phyloP scores from a whole-genome alignment of 2,329 filamentous ascomycete species.

The Aspergillus alliaceus region DNA sequence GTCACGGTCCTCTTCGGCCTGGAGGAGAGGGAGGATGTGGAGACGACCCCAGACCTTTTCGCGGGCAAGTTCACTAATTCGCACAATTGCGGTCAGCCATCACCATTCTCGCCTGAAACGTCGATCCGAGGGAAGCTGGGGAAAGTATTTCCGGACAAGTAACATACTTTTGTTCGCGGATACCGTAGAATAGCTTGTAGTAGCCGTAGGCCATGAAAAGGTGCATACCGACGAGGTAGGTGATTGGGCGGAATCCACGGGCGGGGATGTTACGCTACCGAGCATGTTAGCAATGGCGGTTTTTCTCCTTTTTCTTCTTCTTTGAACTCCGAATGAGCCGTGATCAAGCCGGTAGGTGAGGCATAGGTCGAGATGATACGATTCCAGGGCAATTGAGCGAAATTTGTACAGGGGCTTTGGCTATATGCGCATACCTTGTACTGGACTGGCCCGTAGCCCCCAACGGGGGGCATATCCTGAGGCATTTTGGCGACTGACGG shows the following conservation, averaged over 20 bases:
- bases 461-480: conserved; percentile 94
- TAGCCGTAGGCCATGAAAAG: conserved; percentile 85
- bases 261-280: conserved; percentile 84
- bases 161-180: conserved; percentile 86
- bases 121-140: background rate
- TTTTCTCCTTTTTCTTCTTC: no score
- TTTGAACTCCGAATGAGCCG: no score
- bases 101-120: background rate
- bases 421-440: conserved; percentile 70
- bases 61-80: conserved; percentile 77
- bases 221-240: conserved; percentile 74
- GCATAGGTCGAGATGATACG: no score
- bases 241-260: conserved; percentile 81
- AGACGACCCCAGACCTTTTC: conserved; percentile 99
- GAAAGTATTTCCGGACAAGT: conserved; percentile 1
- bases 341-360: background rate
- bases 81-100: background rate
- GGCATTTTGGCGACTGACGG: conserved; percentile 63
- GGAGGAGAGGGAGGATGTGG: conserved; percentile 87
- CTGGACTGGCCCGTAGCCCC: conserved; percentile 94
- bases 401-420: background rate
- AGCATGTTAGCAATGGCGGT: conserved; percentile 2
- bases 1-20: conserved; percentile 96
- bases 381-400: background rate
- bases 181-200: conserved; percentile 79